A percentile compares a stretch with the other conserved stretches of the same genome.
phyloP scores from a whole-genome alignment of 2,329 filamentous ascomycete species.

The Stachybotrys chartarum region DNA sequence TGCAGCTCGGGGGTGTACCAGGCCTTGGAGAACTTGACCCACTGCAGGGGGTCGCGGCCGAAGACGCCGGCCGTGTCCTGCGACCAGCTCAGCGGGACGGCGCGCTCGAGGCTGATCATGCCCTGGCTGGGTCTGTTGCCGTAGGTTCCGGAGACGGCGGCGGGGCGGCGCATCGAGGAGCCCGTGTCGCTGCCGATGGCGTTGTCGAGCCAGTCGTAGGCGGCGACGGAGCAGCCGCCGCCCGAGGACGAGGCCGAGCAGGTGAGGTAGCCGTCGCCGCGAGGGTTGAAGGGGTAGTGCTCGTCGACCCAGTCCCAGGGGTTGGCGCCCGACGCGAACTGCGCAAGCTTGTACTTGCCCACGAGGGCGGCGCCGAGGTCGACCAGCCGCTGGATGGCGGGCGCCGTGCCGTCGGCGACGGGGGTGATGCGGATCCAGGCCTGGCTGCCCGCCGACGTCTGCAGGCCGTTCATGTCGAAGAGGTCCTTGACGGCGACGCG shows the following conservation, averaged over 20 bases:
- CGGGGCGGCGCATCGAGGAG: neutral
- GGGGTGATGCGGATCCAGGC: neutral
- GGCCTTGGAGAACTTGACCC: conserved; percentile 1
- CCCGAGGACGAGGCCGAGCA: neutral
- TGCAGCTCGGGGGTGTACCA: neutral
- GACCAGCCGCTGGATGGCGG: neutral
- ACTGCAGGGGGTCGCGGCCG: neutral
- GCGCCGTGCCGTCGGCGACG: neutral
- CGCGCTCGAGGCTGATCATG: neutral
- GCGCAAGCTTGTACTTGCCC: neutral
- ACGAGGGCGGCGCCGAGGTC: neutral
- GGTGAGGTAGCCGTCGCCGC: neutral
- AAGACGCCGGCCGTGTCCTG: neutral
- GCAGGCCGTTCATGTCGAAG: neutral
- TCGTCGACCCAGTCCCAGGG: neutral
- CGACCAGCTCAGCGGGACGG: neutral
- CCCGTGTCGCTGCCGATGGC: neutral
- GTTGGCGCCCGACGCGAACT: neutral
- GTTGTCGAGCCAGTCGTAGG: conserved; percentile 1
- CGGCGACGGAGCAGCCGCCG: neutral
- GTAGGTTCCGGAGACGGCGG: neutral
- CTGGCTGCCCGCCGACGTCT: neutral
- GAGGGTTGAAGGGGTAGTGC: conserved; percentile 1
- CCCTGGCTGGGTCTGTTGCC: neutral
- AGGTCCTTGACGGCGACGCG: neutral